Conservation (phyloP, 2,329 filamentous ascomycete genomes). For the Cercospora canescens region DNA sequence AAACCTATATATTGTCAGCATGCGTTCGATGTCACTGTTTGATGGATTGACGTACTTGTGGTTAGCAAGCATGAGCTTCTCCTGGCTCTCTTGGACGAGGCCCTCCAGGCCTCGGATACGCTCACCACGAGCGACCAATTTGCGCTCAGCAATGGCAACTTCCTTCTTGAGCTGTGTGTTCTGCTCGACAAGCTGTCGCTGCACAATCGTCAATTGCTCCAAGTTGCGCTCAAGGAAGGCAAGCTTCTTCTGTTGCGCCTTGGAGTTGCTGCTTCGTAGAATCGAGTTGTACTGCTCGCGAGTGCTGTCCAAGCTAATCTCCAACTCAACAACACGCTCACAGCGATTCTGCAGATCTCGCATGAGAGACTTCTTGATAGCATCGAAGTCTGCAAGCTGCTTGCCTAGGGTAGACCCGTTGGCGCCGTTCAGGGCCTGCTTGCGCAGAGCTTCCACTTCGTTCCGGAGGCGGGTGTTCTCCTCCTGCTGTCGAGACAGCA, state of each 20-base stretch:
- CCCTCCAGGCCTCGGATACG: slow-evolving; percentile 92
- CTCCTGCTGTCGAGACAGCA: slow-evolving; percentile 72
- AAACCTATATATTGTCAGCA: slow-evolving; percentile 62
- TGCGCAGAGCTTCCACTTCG: slow-evolving; percentile 79
- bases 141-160: slow-evolving; percentile 96
- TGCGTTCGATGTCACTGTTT: neutral
- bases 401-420: slow-evolving; percentile 78
- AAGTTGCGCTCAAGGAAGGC: slow-evolving; percentile 97
- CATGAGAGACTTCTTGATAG: slow-evolving; percentile 99
- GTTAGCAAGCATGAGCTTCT: slow-evolving; percentile 95
- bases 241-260: slow-evolving; percentile 99
- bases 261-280: slow-evolving; percentile 92
- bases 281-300: slow-evolving; percentile 99
- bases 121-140: slow-evolving; percentile 94
- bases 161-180: slow-evolving; percentile 98
- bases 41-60: slow-evolving; percentile 72
- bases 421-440: slow-evolving; percentile 62
- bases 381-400: slow-evolving; percentile 97
- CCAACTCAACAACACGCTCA: slow-evolving; percentile 92
- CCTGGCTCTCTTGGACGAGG: slow-evolving; percentile 92
- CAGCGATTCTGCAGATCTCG: slow-evolving; percentile 97
- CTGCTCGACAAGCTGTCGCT: slow-evolving; percentile 96
- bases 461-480: slow-evolving; percentile 81
- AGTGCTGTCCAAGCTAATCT: slow-evolving; percentile 96
- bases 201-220: slow-evolving; percentile 95